Evolutionary conservation across 2,329 filamentous ascomycete species (phyloP).

Genomic region (Colletotrichum neosansevieriae): DNA sequence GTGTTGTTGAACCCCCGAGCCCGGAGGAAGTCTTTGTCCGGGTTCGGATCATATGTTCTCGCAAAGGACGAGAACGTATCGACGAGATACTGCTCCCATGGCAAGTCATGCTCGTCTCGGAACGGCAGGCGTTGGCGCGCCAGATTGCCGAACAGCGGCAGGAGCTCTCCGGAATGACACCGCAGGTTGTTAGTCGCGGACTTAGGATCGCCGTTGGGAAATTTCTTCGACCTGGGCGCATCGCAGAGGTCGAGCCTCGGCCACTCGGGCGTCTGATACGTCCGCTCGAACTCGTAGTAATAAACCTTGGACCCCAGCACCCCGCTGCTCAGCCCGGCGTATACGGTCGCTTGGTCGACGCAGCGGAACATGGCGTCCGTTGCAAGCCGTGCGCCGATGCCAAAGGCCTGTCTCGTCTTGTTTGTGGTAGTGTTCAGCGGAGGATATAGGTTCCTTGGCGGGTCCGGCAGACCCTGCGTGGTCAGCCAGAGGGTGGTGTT

Average conservation of each 20-base stretch:
- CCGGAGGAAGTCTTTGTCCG: slow-evolving; percentile 52
- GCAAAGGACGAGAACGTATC: slow-evolving; percentile 62
- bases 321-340: slow-evolving; percentile 57
- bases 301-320: slow-evolving; percentile 61
- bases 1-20: slow-evolving; percentile 39
- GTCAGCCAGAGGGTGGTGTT: slow-evolving; percentile 49
- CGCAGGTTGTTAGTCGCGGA: slow-evolving; percentile 53
- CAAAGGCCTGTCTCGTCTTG: slow-evolving; percentile 65
- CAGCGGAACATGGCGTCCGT: slow-evolving; percentile 72
- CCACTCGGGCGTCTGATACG: slow-evolving; percentile 64
- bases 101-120: slow-evolving; percentile 51
- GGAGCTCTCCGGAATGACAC: slow-evolving; percentile 60
- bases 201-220: slow-evolving; percentile 56
- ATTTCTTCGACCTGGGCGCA: slow-evolving; percentile 48
- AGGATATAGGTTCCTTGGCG: slow-evolving; percentile 61
- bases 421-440: slow-evolving; percentile 59
- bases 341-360: slow-evolving; percentile 69
- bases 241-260: slow-evolving; percentile 65
- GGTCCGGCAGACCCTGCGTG: slow-evolving; percentile 47
- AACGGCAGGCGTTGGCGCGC: slow-evolving; percentile 47
- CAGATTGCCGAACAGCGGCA: slow-evolving; percentile 58
- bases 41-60: slow-evolving; percentile 58
- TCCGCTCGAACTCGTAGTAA: slow-evolving; percentile 72
- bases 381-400: slow-evolving; percentile 64
- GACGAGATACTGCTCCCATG: slow-evolving; percentile 36